Base-by-base conservation (phyloP, 495 filamentous ascomycete species). In the Penicillium chermesinum region DNA sequence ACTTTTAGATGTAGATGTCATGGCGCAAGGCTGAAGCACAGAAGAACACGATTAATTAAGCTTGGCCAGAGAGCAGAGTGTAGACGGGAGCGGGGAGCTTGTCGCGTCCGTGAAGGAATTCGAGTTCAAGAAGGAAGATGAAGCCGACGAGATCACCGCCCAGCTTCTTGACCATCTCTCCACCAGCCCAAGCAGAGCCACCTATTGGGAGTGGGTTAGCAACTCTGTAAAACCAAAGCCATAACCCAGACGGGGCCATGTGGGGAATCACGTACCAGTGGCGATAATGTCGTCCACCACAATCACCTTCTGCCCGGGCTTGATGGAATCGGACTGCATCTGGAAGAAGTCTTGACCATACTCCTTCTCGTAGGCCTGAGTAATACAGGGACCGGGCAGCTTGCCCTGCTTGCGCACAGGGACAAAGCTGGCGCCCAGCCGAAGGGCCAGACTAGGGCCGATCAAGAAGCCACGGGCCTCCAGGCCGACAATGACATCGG, bases 211-310 rank as follows among this genome's bases (percentile, higher is more conserved):
- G 43, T 19, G 30, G 34, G 27, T 17, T 3, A 33, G 33, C 33
- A 34, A 17, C 44, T n/a, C n/a, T n/a, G n/a, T n/a, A n/a, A n/a
- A n/a, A n/a, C n/a, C n/a, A n/a, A n/a, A n/a, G n/a, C n/a, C n/a
- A n/a, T n/a, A n/a, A n/a, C n/a, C n/a, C n/a, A n/a, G n/a, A n/a
- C n/a, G n/a, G n/a, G n/a, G n/a, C n/a, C n/a, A n/a, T n/a, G n/a
- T n/a, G n/a, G n/a, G 19, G 35, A 3, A 38, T 17, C 16, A 67
- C 83, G 65, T 76, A 95, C 93, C 93, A 52, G 93, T 99, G 27
- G 93, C 93, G 69, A 99, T 97, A 58, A 99, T 91, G 65, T 99
- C 93, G 64, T 99, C 93, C 35, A 99, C 86, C 41, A 99, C 77
- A 50, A 99, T 67, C 15, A 96, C 91, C 63, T 82, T 85, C 77